Evolutionary conservation across 768 basidiomycete species (phyloP), one percentile per base, ranked within the genome.

Genomic region (Termitomyces sp.): DNA sequence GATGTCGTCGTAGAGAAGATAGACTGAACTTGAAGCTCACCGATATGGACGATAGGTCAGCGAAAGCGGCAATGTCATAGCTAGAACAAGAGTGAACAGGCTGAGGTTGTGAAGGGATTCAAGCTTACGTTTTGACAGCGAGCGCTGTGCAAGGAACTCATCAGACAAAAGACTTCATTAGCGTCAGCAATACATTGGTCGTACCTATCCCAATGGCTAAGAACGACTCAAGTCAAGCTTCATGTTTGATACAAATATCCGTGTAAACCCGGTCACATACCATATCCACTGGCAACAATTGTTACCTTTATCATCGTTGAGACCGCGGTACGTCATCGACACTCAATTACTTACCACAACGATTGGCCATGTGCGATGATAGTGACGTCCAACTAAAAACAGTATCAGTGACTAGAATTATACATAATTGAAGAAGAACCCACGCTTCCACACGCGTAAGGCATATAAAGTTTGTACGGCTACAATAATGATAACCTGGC

Each of bases 381-480:
- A 53, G 58, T 67, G 63, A 54, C 65, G 53, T 30, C 63, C 58
- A 46, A 64, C 68, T 69, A 44, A 33, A 41, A 16, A 44, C 24
- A 41, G 6, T 51, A 48, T 30, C 31, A 33, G 16, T 30, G 41
- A 50, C 2, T 18, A 47, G 27, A n/a, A 39, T 18, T 18, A 39
- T 39, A 39, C 34, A 2, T 39, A 49, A 20, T 13, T 1, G 20
- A 5, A 30, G 3, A 34, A 44, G 22, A 7, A 68, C 69, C 48
- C 56, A 72, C 71, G 65, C 60, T 63, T 70, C 69, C 69, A 72
- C 18, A 71, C 64, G 13, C 71, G 65, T 22, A 68, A 27, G 18
- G 69, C 68, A 31, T 72, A 72, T 37, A 71, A 57, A 39, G 60
- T 69, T 65, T 71, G 70, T 41, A 72, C 70, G 16, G 60, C n/a